phyloP scores from a whole-genome alignment of 2,329 filamentous ascomycete species.

The Colletotrichum musicola region DNA sequence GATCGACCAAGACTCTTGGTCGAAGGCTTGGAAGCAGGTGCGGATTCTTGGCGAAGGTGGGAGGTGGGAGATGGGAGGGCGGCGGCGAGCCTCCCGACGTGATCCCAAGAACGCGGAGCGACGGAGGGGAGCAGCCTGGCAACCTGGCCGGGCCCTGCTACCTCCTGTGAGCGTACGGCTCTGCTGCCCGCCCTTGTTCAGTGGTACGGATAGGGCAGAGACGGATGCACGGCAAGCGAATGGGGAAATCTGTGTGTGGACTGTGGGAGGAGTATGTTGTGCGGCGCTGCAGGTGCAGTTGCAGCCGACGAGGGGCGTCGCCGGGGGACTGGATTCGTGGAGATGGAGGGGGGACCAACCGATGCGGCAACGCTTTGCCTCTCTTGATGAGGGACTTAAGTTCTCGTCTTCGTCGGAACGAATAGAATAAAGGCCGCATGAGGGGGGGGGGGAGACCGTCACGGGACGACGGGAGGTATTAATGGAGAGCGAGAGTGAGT shows the following conservation, averaged over 20 bases:
- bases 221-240: conserved; percentile 33
- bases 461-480: not conserved
- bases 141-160: not conserved
- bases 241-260: conserved; percentile 8
- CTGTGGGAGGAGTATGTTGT: conserved; percentile 27
- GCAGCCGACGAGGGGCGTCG: conserved; percentile 33
- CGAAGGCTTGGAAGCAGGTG: conserved; percentile 23
- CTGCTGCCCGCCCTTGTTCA: conserved; percentile 8
- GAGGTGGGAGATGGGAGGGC: not conserved
- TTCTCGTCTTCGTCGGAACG: too few species aligned
- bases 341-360: conserved; percentile 26
- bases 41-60: conserved; percentile 7
- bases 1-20: conserved; percentile 38
- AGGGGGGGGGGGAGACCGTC: conserved; percentile 3
- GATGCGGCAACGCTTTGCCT: too few species aligned
- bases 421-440: not conserved
- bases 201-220: conserved; percentile 31
- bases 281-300: conserved; percentile 34
- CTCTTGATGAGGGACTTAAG: too few species aligned
- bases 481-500: too few species aligned
- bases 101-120: too few species aligned
- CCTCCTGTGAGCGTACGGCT: not conserved
- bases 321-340: conserved; percentile 34
- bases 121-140: conserved; percentile 1
- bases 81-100: not conserved